Conservation (phyloP, 768 basidiomycete species). For the Holtermannia corniformis region DNA sequence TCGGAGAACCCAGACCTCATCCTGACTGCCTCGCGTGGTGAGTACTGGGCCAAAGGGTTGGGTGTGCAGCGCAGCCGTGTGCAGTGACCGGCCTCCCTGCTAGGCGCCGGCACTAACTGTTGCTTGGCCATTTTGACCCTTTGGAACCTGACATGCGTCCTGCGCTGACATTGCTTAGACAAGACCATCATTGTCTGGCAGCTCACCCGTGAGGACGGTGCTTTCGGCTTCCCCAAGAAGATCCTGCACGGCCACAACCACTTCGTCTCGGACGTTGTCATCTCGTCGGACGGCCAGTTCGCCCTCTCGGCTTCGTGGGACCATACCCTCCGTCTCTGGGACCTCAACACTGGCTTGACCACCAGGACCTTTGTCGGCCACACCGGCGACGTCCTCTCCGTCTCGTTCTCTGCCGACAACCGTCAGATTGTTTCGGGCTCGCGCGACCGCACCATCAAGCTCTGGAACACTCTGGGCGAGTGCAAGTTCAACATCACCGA, state of each 20-base stretch:
- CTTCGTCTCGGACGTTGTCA: constrained; percentile 97
- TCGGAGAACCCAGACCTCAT: constrained; percentile 99
- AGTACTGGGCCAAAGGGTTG: constrained; percentile 25
- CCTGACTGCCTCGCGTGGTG: constrained; percentile 94
- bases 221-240: constrained; percentile 91
- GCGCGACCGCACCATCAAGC: constrained; percentile 93
- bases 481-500: constrained; percentile 99
- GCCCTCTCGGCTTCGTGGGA: constrained; percentile 99
- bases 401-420: constrained; percentile 99
- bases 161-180: constrained; percentile 54
- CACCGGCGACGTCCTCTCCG: constrained; percentile 93
- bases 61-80: too few species aligned
- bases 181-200: constrained; percentile 99
- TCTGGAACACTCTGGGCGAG: constrained; percentile 99
- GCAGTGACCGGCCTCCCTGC: too few species aligned
- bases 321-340: constrained; percentile 99
- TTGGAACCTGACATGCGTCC: not conserved
- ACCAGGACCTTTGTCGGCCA: constrained; percentile 97
- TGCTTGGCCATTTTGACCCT: not conserved
- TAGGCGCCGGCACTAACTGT: too few species aligned
- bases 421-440: constrained; percentile 98
- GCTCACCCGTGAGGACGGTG: constrained; percentile 65
- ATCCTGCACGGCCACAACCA: constrained; percentile 98
- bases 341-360: constrained; percentile 92
- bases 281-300: constrained; percentile 98